Base-by-base conservation (phyloP, 2,329 filamentous ascomycete species). In the Monilinia aucupariae region DNA sequence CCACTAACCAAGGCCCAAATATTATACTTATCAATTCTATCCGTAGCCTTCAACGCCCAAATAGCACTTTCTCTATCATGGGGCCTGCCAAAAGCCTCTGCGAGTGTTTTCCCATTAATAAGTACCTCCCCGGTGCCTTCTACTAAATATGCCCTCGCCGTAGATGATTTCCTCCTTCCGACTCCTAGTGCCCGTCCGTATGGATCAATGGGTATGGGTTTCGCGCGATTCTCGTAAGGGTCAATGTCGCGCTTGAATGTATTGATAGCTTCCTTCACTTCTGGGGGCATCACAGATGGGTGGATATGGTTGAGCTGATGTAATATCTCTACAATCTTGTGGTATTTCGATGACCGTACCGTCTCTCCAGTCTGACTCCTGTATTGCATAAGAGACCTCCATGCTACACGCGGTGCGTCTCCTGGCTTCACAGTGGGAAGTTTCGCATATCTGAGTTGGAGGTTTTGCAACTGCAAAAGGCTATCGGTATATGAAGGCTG, bases 1-100 rank as follows among this genome's bases (percentile, higher is more conserved):
- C 94, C 94, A 64, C 84, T 82, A 3, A 92, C 90, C 56, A 90
- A 78, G 60, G 88, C 92, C 87, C 91, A 99, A 4, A 97, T 85
- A 73, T 99, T 99, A 81, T 99, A 99, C 77, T 97, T 97, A 80
- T 96, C 92, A 68, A 96, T 77, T 67, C 94, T 82, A 50, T 89
- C 81, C 30, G 92, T 96, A 56, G 86, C 83, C 72, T 92, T 91
- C 72, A 99, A 77, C 9, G 93, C 86, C 93, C 93, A 99, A 4
- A 96, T 79, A 3, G 91, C 93, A 73, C 91, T 97, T 79, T 97
- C 94, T 50, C 94, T 86, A 76, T 99, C 93, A 75, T 99, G 93
- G 58, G 97, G 77, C 43, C 94, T 86, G 41, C 87, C 90, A 75
- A 99, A 99, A 27, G 85, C 87, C 58, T 94, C 84, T 58, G 83